Percentiles rank a stretch among this genome's conserved stretches.
Conservation (phyloP, 441 rosid genomes). For the Isatis lusitanica region DNA sequence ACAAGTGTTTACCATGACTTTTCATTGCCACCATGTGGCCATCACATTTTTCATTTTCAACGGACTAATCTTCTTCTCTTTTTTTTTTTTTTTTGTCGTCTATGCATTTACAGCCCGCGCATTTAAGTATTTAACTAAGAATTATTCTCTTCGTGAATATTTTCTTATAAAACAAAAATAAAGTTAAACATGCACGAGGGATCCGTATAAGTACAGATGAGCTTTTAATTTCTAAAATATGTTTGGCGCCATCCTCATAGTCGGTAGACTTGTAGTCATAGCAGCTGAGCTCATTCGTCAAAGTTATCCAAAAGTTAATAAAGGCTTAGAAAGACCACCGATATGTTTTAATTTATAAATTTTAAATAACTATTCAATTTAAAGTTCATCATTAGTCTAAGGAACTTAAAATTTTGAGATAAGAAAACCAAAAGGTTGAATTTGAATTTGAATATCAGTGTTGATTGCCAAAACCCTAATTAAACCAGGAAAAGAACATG, state of each 20-base stretch:
- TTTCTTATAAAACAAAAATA: no score
- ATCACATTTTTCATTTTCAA: not conserved
- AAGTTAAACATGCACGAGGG: not conserved
- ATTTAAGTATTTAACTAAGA: not conserved
- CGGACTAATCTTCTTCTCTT: not conserved
- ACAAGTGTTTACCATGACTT: slow-evolving; percentile 7
- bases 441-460: no score
- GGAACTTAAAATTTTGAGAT: no score
- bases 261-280: not conserved
- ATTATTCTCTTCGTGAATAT: not conserved
- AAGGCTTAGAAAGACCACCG: not conserved
- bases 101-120: not conserved
- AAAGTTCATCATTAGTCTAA: not conserved
- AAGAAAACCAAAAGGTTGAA: no score
- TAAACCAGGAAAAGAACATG: not conserved
- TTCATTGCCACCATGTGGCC: not conserved
- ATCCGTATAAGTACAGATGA: not conserved
- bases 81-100: not conserved
- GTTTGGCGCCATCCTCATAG: not conserved
- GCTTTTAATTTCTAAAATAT: not conserved
- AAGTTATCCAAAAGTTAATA: not conserved
- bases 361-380: not conserved
- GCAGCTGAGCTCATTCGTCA: not conserved
- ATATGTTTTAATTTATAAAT: not conserved
- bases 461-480: not conserved